Evolutionary conservation across 1,284 basidiomycete species (phyloP).

Genomic region (Sporisorium exsertum): DNA sequence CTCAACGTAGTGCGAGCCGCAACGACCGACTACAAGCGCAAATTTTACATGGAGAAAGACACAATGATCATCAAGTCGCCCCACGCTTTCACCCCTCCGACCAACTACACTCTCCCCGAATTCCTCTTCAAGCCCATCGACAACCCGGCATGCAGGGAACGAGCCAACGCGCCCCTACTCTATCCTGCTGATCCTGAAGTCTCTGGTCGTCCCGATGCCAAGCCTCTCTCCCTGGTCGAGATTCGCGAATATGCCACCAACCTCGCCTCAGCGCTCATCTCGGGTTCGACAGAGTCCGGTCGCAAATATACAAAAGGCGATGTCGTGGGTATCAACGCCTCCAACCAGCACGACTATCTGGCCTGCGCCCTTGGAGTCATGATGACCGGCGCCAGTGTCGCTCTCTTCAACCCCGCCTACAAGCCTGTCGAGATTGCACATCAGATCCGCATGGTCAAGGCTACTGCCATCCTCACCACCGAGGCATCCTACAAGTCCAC

Average conservation of each 20-base stretch:
- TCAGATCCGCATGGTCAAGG: conserved; percentile 59
- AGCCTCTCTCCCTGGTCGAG: conserved; percentile 52
- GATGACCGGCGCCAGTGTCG: conserved; percentile 60
- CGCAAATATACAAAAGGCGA: conserved; percentile 57
- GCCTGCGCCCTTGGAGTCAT: conserved; percentile 59
- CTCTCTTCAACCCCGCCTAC: conserved; percentile 67
- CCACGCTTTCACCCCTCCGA: conserved; percentile 40
- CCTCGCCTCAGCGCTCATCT: conserved; percentile 53
- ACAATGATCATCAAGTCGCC: conserved; percentile 58
- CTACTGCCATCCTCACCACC: conserved; percentile 55
- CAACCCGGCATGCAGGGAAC: conserved; percentile 35
- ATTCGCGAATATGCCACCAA: conserved; percentile 52
- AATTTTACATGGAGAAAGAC: conserved; percentile 25
- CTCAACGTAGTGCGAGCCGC: conserved; percentile 22
- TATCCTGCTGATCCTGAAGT: conserved; percentile 46
- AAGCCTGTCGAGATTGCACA: conserved; percentile 59
- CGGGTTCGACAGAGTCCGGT: conserved; percentile 38
- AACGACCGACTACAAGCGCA: conserved; percentile 28
- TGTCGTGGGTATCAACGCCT: conserved; percentile 56
- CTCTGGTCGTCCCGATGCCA: conserved; percentile 38
- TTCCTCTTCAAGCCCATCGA: conserved; percentile 57
- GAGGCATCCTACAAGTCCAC: conserved; percentile 33
- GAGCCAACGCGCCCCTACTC: conserved; percentile 39
- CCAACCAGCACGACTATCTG: conserved; percentile 66
- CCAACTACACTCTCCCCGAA: conserved; percentile 50